Evolutionary conservation across 768 basidiomycete genomes (phyloP).

Genomic region (Coprinopsis sp.): DNA sequence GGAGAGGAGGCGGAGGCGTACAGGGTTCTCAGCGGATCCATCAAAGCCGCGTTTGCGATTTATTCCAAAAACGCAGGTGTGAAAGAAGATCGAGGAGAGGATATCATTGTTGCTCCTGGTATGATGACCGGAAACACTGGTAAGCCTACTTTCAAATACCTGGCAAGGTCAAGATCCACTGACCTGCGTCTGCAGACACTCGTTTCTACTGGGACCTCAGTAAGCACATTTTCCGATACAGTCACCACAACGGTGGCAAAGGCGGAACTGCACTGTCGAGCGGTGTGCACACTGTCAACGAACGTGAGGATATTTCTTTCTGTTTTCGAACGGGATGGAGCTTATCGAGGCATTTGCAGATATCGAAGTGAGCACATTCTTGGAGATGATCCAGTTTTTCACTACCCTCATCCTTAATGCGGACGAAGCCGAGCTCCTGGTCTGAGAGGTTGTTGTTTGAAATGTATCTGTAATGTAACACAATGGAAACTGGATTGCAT

Average conservation of each 20-base stretch:
- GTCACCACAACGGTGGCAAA: conserved; percentile 36
- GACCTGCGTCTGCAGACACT: conserved; percentile 42
- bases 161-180: neutral
- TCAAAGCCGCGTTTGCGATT: conserved; percentile 54
- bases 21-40: conserved; percentile 55
- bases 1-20: conserved; percentile 42
- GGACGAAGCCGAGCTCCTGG: conserved; percentile 45
- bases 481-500: no score
- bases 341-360: conserved; percentile 28
- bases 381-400: conserved; percentile 67
- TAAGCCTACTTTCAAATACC: conserved; percentile 18
- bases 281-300: conserved; percentile 68
- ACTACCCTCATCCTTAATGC: conserved; percentile 60
- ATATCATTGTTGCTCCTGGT: conserved; percentile 44
- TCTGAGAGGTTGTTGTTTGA: no score
- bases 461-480: no score
- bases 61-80: conserved; percentile 33
- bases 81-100: conserved; percentile 12
- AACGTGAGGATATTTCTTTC: conserved; percentile 42
- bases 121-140: conserved; percentile 61
- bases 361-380: conserved; percentile 43
- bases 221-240: conserved; percentile 66
- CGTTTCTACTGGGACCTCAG: conserved; percentile 55
- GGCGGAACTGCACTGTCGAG: conserved; percentile 24
- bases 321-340: neutral